Conservation (phyloP, 2,329 filamentous ascomycete genomes). For the Colletotrichum zoysiae region DNA sequence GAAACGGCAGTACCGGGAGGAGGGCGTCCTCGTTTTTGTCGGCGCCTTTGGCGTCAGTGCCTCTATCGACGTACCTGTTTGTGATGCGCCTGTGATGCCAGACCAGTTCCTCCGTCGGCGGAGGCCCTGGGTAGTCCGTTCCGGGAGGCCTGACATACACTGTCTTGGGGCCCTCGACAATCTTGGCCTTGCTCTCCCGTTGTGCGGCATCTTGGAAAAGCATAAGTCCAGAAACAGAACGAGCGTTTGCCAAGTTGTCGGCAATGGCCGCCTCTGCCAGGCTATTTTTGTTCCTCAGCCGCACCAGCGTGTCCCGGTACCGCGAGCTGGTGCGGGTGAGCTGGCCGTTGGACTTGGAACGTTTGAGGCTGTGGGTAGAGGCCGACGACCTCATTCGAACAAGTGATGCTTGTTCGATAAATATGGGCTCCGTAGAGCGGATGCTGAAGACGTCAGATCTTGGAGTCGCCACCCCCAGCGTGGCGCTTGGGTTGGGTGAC, state of each 20-base stretch:
- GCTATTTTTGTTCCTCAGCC: constrained; percentile 8
- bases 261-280: constrained; percentile 21
- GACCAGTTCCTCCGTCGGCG: constrained; percentile 42
- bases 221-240: constrained; percentile 48
- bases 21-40: constrained; percentile 49
- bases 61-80: constrained; percentile 39
- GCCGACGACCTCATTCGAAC: constrained; percentile 52
- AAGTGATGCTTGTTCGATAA: constrained; percentile 56
- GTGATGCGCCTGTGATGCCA: constrained; percentile 43
- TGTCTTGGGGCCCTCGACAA: constrained; percentile 48
- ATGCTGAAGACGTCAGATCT: constrained; percentile 52
- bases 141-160: constrained; percentile 49
- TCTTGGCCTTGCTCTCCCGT: constrained; percentile 44
- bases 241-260: constrained; percentile 29
- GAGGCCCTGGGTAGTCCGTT: constrained; percentile 48
- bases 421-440: constrained; percentile 52
- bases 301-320: constrained; percentile 47
- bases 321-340: constrained; percentile 49
- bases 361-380: constrained; percentile 45
- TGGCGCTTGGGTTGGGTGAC: constrained; percentile 38
- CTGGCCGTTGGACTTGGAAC: constrained; percentile 56
- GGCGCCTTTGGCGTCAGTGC: constrained; percentile 41
- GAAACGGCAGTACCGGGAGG: constrained; percentile 62
- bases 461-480: constrained; percentile 48
- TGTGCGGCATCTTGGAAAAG: constrained; percentile 44